phyloP scores from a whole-genome alignment of 2,329 filamentous ascomycete species.

The Colletotrichum cuscutae region DNA sequence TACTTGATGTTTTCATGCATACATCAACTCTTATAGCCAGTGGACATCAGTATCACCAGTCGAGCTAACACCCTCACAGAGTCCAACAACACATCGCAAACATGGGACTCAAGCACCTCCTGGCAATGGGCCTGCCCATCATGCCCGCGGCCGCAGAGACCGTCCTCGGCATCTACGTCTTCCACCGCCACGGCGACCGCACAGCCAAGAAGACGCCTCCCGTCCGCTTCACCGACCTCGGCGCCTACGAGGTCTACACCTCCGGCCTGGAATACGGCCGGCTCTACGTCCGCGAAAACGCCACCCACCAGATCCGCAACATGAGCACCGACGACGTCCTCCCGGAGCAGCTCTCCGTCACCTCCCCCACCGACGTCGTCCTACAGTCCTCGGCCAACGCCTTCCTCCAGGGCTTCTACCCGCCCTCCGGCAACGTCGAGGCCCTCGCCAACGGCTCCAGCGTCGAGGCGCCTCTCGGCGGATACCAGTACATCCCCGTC shows the following conservation, averaged over 20 bases:
- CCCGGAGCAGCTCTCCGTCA: constrained; percentile 76
- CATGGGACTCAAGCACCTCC: constrained; percentile 53
- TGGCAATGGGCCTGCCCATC: constrained; percentile 42
- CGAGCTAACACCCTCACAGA: background rate
- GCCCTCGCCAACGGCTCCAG: constrained; percentile 76
- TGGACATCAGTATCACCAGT: background rate
- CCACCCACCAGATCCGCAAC: constrained; percentile 69
- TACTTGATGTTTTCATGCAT: background rate
- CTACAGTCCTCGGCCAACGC: constrained; percentile 82
- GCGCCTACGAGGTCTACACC: constrained; percentile 78
- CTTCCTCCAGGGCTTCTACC: constrained; percentile 89
- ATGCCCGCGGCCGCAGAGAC: constrained; percentile 67
- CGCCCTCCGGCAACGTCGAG: constrained; percentile 72
- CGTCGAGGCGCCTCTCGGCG: constrained; percentile 75
- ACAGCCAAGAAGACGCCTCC: constrained; percentile 80
- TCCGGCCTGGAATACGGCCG: constrained; percentile 80
- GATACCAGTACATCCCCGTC: constrained; percentile 87
- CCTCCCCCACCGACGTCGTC: constrained; percentile 79
- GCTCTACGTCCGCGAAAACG: constrained; percentile 75
- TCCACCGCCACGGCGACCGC: constrained; percentile 90
- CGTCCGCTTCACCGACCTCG: constrained; percentile 80
- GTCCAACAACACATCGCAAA: constrained; percentile 3
- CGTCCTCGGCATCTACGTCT: constrained; percentile 85
- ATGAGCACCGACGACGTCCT: constrained; percentile 75
- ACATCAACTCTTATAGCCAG: background rate